Percentiles rank a stretch among this genome's conserved stretches.
Conservation (phyloP, 805 yeast species). For the Candida mattraensis region DNA sequence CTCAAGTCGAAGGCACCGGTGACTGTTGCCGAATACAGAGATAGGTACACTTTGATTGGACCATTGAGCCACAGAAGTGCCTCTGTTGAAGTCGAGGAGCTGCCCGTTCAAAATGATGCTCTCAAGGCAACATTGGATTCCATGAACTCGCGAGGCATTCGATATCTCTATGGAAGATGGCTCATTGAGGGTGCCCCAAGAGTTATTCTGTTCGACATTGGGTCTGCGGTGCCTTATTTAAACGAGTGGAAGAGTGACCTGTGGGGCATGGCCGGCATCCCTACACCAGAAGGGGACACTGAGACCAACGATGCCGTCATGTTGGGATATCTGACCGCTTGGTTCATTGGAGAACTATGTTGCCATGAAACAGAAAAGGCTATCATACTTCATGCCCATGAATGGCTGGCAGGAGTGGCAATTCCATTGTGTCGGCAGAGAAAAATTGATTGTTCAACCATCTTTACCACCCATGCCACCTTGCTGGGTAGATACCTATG, state of each 20-base stretch:
- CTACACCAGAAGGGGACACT: constrained; percentile 83
- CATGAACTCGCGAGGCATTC: constrained; percentile 80
- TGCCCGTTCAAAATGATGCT: constrained; percentile 46
- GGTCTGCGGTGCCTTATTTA: constrained; percentile 65
- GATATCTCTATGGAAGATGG: constrained; percentile 92
- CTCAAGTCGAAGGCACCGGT: constrained; percentile 95
- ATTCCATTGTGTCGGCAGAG: constrained; percentile 90
- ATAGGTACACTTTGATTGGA: constrained; percentile 83
- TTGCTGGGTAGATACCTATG: constrained; percentile 91
- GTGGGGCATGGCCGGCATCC: constrained; percentile 90
- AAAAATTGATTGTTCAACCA: constrained; percentile 88
- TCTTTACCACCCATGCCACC: constrained; percentile 97
- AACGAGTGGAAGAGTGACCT: constrained; percentile 94
- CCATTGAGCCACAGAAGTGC: constrained; percentile 76
- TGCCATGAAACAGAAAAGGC: constrained; percentile 82
- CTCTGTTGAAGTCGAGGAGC: constrained; percentile 78
- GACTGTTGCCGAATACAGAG: constrained; percentile 89
- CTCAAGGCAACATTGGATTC: constrained; percentile 66
- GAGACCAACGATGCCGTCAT: constrained; percentile 93
- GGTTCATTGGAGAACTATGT: constrained; percentile 96
- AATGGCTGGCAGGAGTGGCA: constrained; percentile 98
- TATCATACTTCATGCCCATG: constrained; percentile 92
- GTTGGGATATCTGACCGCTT: constrained; percentile 89
- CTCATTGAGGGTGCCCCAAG: constrained; percentile 96
- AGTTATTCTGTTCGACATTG: constrained; percentile 82